A percentile compares a stretch with the other conserved stretches of the same genome.
These are phyloP conservation scores for Lichenothelia convexa DNA, from an alignment of 495 filamentous ascomycete genomes.

Conservation along the genomic window DNA sequence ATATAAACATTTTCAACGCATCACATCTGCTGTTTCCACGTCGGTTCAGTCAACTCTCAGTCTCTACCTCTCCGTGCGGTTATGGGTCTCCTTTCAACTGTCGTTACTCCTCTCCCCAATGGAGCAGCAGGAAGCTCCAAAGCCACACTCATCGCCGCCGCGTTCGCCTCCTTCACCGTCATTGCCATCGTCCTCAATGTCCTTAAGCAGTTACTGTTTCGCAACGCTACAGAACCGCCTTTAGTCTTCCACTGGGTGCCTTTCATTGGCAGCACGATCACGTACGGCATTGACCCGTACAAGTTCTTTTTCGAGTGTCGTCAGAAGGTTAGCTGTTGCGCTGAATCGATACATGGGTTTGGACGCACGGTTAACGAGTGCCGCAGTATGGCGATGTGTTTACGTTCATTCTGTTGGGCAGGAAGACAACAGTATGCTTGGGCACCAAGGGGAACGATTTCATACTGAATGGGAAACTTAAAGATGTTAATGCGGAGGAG, in stretches of 20 bases:
- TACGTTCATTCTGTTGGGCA: slow-evolving; percentile 44
- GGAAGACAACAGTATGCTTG: slow-evolving; percentile 41
- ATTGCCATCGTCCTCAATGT: slow-evolving; percentile 21
- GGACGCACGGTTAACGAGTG: background rate
- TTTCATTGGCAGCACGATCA: slow-evolving; percentile 42
- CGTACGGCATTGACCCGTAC: slow-evolving; percentile 47
- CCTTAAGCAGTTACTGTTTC: slow-evolving; percentile 21
- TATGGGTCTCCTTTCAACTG: slow-evolving; percentile 21
- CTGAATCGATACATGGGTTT: background rate
- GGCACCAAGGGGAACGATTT: slow-evolving; percentile 46
- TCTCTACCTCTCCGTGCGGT: background rate
- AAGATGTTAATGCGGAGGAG: slow-evolving; percentile 45
- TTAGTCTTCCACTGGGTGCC: slow-evolving; percentile 50
- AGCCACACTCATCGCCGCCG: slow-evolving; percentile 9
- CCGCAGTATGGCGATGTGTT: slow-evolving; percentile 45
- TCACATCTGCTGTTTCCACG: too few relatives aligned
- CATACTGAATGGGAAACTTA: slow-evolving; percentile 42
- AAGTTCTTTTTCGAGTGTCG: slow-evolving; percentile 38
- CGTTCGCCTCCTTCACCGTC: slow-evolving; percentile 11
- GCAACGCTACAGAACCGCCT: slow-evolving; percentile 35
- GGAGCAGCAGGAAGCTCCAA: slow-evolving; percentile 9
- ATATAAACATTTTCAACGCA: too few relatives aligned
- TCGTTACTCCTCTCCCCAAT: slow-evolving; percentile 13
- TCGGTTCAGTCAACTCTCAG: too few relatives aligned
- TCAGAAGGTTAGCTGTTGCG: slow-evolving; percentile 27